Percentiles rank a stretch among this genome's conserved stretches.
Conservation (phyloP, 2,329 filamentous ascomycete genomes). For the Mycosphaerella arachidis region DNA sequence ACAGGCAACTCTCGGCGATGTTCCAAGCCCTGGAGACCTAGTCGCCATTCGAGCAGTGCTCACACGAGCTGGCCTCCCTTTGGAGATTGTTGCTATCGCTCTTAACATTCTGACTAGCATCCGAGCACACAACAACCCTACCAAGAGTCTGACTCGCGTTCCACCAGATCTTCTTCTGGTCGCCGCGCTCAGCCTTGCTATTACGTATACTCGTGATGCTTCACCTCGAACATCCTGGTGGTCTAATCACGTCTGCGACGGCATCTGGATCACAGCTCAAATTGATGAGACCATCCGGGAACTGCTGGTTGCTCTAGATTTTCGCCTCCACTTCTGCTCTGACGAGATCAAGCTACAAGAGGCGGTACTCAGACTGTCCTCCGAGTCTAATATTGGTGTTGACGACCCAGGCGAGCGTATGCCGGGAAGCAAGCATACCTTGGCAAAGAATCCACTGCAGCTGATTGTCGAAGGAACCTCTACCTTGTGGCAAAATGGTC, state of each 20-base stretch:
- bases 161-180: constrained; percentile 25
- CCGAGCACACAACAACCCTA: constrained; percentile 1
- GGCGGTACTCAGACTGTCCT: constrained; percentile 1
- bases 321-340: constrained; percentile 22
- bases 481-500: constrained; percentile 4
- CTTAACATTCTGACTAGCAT: constrained; percentile 28
- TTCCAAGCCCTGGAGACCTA: constrained; percentile 11
- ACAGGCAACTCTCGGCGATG: constrained; percentile 5
- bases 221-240: constrained; percentile 21
- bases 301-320: constrained; percentile 25
- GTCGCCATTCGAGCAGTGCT: constrained; percentile 24
- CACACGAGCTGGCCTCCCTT: constrained; percentile 23
- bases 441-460: neutral
- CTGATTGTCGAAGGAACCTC: neutral
- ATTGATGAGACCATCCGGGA: constrained; percentile 20
- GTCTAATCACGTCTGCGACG: constrained; percentile 22
- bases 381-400: neutral
- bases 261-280: constrained; percentile 14
- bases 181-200: constrained; percentile 26
- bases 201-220: constrained; percentile 27
- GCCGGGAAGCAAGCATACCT: neutral
- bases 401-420: neutral
- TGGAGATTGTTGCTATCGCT: constrained; percentile 28
- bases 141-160: neutral
- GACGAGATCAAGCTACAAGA: constrained; percentile 9